Base-by-base conservation (phyloP, 2,329 filamentous ascomycete genomes). In the Nemania serpens region DNA sequence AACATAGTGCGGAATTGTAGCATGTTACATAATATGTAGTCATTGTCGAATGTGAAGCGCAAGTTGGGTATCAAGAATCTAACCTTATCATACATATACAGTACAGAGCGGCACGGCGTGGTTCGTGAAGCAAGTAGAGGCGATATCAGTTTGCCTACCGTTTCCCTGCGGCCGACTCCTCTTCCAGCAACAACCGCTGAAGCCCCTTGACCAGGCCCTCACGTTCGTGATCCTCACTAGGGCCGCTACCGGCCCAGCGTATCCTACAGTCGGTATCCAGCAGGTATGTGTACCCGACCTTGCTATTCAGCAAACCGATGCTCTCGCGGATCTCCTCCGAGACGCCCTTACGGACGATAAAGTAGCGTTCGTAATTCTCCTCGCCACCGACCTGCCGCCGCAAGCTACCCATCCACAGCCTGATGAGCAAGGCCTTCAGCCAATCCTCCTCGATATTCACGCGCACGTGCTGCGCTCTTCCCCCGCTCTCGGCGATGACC, bases 281-380 rank as follows among this genome's bases (percentile, higher is more conserved):
- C 49, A 99, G 82, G 76, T 97, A 99, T 4, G 93, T 89, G 77
- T 97, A 98, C 39, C 93, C 94, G 36, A 97, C 94, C 76, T 93
- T 96, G 67, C 87, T 88, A 77, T 99, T 99, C 73, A 96, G 79
- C 73, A 96, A 68, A 11, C 87, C 88, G 63, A 90, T 85, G 41
- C 78, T 80, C 74, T 89, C 86, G 54, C 83, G 80, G 57, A 89
- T 84, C 57, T 86, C 81, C 55, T 87, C 83, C 0, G 84, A 82
- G 54, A 89, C 72, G 41, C 84, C 86, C 62, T 77, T 80, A 53
- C 78, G 78, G 18, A 90, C 82, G 34, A 89, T 70, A 66, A 90
- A 87, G 74, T 90, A 89, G 68, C 79, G 80, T 49, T 77, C 78
- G 82, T 85, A 86, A 63, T 87, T 81, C 58, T 76, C 76, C 72